A percentile compares a stretch with the other conserved stretches of the same genome.
Evolutionary conservation across 768 basidiomycete genomes (phyloP).

Genomic region (Rossbeevera mucosa): DNA sequence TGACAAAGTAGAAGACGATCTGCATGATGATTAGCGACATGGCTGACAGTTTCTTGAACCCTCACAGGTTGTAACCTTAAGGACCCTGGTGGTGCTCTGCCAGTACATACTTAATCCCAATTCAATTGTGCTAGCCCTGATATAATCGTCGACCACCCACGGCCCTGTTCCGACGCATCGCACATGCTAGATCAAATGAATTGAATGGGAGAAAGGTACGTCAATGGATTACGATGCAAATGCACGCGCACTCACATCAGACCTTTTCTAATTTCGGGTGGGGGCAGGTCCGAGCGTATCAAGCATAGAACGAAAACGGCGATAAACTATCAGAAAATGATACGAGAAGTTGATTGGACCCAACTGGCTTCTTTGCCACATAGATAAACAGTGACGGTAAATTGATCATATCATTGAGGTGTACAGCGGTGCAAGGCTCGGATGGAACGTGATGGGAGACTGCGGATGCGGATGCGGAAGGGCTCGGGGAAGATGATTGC

Average conservation of each 20-base stretch:
- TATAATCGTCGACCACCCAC: background rate
- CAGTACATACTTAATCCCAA: background rate
- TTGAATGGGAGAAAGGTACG: background rate
- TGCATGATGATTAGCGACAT: background rate
- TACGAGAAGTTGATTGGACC: background rate
- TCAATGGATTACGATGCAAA: background rate
- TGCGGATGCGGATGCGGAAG: conserved; percentile 10
- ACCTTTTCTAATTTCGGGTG: conserved; percentile 1
- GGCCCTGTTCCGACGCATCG: conserved; percentile 6
- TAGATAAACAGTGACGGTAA: no score
- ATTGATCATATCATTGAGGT: no score
- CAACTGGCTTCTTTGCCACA: background rate
- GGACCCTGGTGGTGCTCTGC: background rate
- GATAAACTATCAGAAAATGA: background rate
- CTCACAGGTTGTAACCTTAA: conserved; percentile 1
- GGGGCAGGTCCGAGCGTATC: background rate
- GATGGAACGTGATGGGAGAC: background rate
- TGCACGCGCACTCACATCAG: background rate
- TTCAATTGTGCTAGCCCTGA: conserved; percentile 1
- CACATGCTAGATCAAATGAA: background rate
- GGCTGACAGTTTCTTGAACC: conserved; percentile 4
- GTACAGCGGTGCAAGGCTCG: no score
- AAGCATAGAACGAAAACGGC: background rate
- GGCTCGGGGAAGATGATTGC: background rate
- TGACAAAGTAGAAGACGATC: background rate